Evolutionary conservation across 306 rosid genomes (phyloP).

Genomic region (Casuarina equisetifolia): DNA sequence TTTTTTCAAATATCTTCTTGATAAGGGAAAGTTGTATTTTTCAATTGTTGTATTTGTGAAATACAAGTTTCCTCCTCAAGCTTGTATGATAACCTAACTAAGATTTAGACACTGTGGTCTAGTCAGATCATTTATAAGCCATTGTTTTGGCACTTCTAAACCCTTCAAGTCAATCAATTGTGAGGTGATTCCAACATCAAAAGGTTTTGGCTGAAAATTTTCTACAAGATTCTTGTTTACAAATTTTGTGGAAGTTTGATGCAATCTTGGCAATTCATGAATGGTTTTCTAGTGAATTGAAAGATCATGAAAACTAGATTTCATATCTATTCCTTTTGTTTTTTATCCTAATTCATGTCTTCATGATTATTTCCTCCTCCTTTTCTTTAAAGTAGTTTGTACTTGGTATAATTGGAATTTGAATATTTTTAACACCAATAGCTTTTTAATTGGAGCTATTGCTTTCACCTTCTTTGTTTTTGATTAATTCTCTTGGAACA

Average conservation of each 20-base stretch:
- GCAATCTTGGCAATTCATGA: too few species aligned
- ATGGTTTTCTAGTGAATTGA: too few species aligned
- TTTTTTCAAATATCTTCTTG: neutral
- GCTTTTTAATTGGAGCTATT: neutral
- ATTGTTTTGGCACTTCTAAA: neutral
- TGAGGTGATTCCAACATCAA: neutral
- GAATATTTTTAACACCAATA: too few species aligned
- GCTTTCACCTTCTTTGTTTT: neutral
- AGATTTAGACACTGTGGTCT: neutral
- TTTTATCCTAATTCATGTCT: too few species aligned
- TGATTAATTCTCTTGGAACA: neutral
- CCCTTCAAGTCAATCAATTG: neutral
- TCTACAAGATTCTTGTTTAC: neutral
- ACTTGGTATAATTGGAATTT: neutral
- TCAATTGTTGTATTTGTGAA: too few species aligned
- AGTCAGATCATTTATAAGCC: neutral
- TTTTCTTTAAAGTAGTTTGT: neutral
- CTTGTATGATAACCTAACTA: too few species aligned
- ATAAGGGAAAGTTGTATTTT: neutral
- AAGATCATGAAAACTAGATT: too few species aligned
- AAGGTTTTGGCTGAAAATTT: too few species aligned
- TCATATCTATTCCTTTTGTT: too few species aligned
- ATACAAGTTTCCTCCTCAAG: too few species aligned
- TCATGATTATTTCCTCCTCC: neutral
- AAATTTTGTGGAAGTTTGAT: neutral